Percentiles rank a stretch among this genome's conserved stretches.
These are phyloP conservation scores for Pseudohalonectria lignicola DNA, from an alignment of 2,329 filamentous ascomycete genomes.

Conservation along the genomic window DNA sequence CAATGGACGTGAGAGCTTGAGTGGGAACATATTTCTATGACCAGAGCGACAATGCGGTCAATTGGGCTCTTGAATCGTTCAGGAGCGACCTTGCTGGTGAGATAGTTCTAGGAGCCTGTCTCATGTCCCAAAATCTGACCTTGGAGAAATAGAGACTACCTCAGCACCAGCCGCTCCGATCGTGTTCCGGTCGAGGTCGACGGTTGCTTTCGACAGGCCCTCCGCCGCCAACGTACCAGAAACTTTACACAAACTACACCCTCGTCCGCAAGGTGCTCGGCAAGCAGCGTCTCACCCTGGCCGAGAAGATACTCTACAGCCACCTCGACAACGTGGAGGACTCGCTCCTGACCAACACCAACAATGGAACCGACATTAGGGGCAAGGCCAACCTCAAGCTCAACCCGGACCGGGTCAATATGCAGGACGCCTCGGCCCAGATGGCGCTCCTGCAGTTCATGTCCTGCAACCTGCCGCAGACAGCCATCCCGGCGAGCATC, in stretches of 20 bases:
- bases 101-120: too few species aligned
- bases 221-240: slow-evolving; percentile 63
- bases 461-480: slow-evolving; percentile 81
- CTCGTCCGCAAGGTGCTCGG: slow-evolving; percentile 67
- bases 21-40: too few species aligned
- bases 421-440: slow-evolving; percentile 98
- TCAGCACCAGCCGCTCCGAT: slow-evolving; percentile 20
- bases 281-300: slow-evolving; percentile 61
- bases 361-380: slow-evolving; percentile 74
- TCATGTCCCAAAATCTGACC: background rate
- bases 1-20: too few species aligned
- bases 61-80: slow-evolving; percentile 38
- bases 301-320: slow-evolving; percentile 97
- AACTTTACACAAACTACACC: slow-evolving; percentile 65
- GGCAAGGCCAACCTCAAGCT: slow-evolving; percentile 90
- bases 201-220: slow-evolving; percentile 27
- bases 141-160: slow-evolving; percentile 19
- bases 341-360: slow-evolving; percentile 70
- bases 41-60: slow-evolving; percentile 29
- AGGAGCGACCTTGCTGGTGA: slow-evolving; percentile 34
- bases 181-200: slow-evolving; percentile 13
- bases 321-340: slow-evolving; percentile 87
- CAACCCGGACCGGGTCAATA: slow-evolving; percentile 93
- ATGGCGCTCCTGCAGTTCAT: slow-evolving; percentile 99
- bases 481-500: slow-evolving; percentile 91